Base-by-base conservation (phyloP, 73 alveolate genomes). In the Paramecium octaurelia region DNA sequence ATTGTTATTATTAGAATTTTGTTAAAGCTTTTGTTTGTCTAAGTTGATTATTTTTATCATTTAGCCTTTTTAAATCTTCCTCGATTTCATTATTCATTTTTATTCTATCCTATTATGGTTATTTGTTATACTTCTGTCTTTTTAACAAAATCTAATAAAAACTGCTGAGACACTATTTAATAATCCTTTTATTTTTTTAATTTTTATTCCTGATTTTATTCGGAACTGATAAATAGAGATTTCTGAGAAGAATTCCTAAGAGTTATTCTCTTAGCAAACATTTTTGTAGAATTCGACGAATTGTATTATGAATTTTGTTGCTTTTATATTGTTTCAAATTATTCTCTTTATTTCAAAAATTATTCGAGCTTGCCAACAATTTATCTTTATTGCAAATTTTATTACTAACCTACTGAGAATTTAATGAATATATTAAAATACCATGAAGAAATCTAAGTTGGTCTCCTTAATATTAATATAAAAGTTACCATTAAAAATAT, bases 361-460 rank as follows among this genome's bases (percentile, higher is more conserved):
- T 64, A 64, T 64, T 64, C 84, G 46, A 64, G 84, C 27, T 64
- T 64, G 11, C 84, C 84, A 23, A 64, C 84, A 64, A 64, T 18
- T 64, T 64, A 64, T 64, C 84, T 64, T 64, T 64, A 27, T 64
- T 64, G 46, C 12, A 64, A 34, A 64, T 27, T 64, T 64, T 64
- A 27, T 31, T 31, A 31, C n/a, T 27, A 64, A 31, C 35, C 50
- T 8, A 64, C 84, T 64, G 84, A 31, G 69, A 27, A 64, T 64
- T 31, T 14, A 64, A 31, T 64, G 29, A 64, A 64, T 34, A 64
- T 64, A 31, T 64, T 54, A 54, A 54, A 34, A 64, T 64, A 64
- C 84, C 84, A 21, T 64, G 42, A 31, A 64, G 84, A 64, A 64
- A 64, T 64, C 27, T 64, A 64, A 64, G 84, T 64, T 27, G 24